Evolutionary conservation across 2,329 filamentous ascomycete genomes (phyloP).

Genomic region (Alternaria sp.): DNA sequence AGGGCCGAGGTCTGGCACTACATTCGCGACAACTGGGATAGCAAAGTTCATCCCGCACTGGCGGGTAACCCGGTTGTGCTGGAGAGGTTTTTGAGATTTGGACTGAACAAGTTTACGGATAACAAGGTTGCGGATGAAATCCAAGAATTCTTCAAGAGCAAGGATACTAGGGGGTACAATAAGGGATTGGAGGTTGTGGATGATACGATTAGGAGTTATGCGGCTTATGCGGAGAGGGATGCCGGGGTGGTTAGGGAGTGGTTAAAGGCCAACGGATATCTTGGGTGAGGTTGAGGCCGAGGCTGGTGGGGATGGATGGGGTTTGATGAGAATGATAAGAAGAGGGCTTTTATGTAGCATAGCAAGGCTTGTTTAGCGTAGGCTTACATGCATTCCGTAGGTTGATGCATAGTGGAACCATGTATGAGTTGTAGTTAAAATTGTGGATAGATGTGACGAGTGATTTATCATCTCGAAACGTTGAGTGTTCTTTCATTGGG

Average conservation of each 20-base stretch:
- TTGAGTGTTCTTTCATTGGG: too few relatives aligned
- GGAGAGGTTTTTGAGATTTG: constrained; percentile 84
- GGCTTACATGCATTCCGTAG: too few relatives aligned
- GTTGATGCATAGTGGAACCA: too few relatives aligned
- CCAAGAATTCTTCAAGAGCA: constrained; percentile 80
- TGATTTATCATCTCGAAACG: too few relatives aligned
- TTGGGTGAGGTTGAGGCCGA: too few relatives aligned
- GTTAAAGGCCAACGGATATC: constrained; percentile 71
- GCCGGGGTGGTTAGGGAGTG: constrained; percentile 77
- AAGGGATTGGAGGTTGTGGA: constrained; percentile 84
- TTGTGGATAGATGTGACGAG: too few relatives aligned
- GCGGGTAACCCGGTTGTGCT: constrained; percentile 84
- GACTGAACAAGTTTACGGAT: constrained; percentile 80
- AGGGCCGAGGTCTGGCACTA: constrained; percentile 84
- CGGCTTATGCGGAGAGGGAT: constrained; percentile 83
- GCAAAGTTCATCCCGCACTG: constrained; percentile 72
- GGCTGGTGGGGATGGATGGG: too few relatives aligned
- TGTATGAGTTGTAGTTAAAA: too few relatives aligned
- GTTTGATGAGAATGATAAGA: too few relatives aligned
- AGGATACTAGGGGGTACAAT: constrained; percentile 86
- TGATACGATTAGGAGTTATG: constrained; percentile 85
- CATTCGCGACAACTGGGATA: constrained; percentile 82
- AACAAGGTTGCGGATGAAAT: constrained; percentile 76
- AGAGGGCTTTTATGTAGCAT: too few relatives aligned
- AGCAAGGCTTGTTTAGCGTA: too few relatives aligned